Conservation (phyloP, 306 rosid species). For the Hylodesmum podocarpum region DNA sequence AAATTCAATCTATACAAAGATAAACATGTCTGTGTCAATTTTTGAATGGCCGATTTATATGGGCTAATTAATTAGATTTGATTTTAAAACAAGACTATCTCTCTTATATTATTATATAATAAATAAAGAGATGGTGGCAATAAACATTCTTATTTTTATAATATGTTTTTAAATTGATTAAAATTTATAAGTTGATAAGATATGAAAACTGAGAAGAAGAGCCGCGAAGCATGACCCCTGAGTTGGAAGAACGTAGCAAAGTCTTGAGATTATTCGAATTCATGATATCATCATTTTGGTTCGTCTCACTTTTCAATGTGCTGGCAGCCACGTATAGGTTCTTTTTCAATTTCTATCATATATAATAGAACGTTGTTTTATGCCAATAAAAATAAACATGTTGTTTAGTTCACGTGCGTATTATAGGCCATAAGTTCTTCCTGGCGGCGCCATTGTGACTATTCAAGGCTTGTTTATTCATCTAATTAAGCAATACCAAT, state of each 20-base stretch:
- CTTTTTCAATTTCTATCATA: not conserved
- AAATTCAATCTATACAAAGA: not conserved
- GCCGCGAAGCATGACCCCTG: slow-evolving; percentile 42
- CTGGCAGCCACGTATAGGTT: not conserved
- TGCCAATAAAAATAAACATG: too few relatives aligned
- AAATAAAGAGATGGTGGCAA: too few relatives aligned
- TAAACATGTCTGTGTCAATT: not conserved
- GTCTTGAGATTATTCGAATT: not conserved
- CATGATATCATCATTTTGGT: not conserved
- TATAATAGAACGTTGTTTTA: too few relatives aligned
- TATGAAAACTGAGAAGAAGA: not conserved
- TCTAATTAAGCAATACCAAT: not conserved
- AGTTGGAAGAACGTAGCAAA: not conserved
- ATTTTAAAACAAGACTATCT: too few relatives aligned
- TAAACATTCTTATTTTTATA: too few relatives aligned
- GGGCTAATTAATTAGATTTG: not conserved
- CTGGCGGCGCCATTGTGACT: not conserved
- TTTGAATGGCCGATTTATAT: not conserved
- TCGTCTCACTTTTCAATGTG: not conserved
- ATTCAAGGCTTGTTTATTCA: not conserved
- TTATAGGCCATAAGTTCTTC: not conserved
- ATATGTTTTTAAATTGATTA: too few relatives aligned
- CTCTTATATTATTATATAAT: too few relatives aligned
- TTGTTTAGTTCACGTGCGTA: not conserved
- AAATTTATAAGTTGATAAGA: not conserved